Evolutionary conservation across 1,284 basidiomycete species (phyloP).

Genomic region (Naganishia cerealis): DNA sequence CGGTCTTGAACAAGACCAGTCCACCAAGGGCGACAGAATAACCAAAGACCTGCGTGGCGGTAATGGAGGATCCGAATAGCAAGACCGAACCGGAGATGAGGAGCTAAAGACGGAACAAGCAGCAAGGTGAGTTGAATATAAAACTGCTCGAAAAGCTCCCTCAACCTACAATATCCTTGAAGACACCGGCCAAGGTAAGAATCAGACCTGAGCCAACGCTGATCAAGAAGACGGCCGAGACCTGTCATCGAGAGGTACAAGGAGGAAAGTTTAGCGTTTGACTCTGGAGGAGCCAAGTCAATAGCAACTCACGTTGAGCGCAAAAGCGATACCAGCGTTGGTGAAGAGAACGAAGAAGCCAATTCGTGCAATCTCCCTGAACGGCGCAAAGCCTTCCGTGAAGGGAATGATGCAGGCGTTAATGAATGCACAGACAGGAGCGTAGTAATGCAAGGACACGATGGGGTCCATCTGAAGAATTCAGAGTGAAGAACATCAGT

Average conservation of each 20-base stretch:
- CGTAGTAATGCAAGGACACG: conserved; percentile 92
- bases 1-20: conserved; percentile 36
- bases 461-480: conserved; percentile 78
- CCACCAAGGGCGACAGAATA: conserved; percentile 46
- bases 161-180: conserved; percentile 66
- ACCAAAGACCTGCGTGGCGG: conserved; percentile 82
- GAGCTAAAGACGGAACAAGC: conserved; percentile 53
- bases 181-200: conserved; percentile 86
- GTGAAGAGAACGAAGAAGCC: conserved; percentile 75
- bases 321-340: conserved; percentile 86
- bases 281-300: not conserved
- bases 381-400: conserved; percentile 84
- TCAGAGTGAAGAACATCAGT: not conserved
- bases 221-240: conserved; percentile 88
- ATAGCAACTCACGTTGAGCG: conserved; percentile 65
- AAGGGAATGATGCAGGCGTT: conserved; percentile 82
- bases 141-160: not conserved
- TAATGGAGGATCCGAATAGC: conserved; percentile 75
- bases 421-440: conserved; percentile 89
- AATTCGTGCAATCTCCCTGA: conserved; percentile 70
- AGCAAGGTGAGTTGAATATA: not conserved
- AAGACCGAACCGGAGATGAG: conserved; percentile 86
- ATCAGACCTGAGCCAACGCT: conserved; percentile 77
- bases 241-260: conserved; percentile 8
- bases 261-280: not conserved